Evolutionary conservation across 1,284 basidiomycete genomes (phyloP), one percentile per base, ranked within the genome.

Genomic region (Puccinia coronata): DNA sequence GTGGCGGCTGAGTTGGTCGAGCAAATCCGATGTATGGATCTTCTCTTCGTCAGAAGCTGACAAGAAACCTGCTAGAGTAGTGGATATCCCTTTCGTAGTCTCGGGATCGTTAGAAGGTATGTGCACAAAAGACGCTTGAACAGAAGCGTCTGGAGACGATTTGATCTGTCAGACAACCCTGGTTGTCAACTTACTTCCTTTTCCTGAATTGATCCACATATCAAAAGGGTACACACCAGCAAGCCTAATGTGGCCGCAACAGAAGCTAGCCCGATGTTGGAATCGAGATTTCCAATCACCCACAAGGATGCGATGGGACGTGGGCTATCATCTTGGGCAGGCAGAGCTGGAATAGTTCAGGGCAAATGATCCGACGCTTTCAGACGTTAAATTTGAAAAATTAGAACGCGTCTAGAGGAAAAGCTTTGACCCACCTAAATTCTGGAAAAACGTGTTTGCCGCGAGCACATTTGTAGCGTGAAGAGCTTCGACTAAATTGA

Each of bases 201-300:
- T 20, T 72, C 1, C 3, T 14, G 65, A 69, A 71, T 23, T 31
- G 20, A n/a, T n/a, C 31, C 67, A 70, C 23, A 69, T 72, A 49
- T 18, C 23, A 20, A 28, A 43, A 72, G 16, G 49, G 25, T 14
- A 86, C 88, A 78, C 84, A 93, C 93, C 83, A 92, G 86, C 16
- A 92, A 92, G 28, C 86, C 84, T 18, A 97, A 85, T 0, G 91
- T 90, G 79, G 92, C 90, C 69, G 87, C 89, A 16, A 92, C 87
- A 1, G 95, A 85, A 4, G 85, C 84, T 18, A 89, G 82, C 0
- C 93, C 93, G 2, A 88, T 88, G 0, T 86, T 86, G 8, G 88
- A 90, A 84, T 97, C 92, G 5, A 98, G 87, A 86, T 98, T 93
- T 0, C 91, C 92, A 5, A 97, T 87, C 43, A 97, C 87, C 86